Evolutionary conservation across 495 filamentous ascomycete genomes (phyloP), one percentile per base, ranked within the genome.

Genomic region (Sordaria brevicollis): DNA sequence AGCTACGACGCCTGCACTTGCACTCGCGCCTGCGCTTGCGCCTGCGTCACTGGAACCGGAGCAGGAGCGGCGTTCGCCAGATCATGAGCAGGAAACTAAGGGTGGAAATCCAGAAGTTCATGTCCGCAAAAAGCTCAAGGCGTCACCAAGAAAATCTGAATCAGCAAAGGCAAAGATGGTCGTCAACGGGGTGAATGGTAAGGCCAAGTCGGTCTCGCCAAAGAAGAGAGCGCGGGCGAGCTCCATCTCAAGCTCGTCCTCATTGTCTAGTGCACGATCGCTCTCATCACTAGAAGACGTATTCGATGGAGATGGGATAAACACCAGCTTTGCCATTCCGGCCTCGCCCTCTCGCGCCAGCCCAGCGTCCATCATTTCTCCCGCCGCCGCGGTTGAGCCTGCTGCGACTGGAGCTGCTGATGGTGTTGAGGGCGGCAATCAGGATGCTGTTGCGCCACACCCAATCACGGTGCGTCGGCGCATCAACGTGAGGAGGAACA

Each of bases 261-360:
- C 77, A 13, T 75, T 80, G 9, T 80, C 78, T 3, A 77, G 73
- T 66, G 78, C 75, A 34, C 72, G 71, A 41, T 80, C 78, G 6
- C 34, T 80, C 71, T 73, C 77, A 62, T 74, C 76, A 34, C 77
- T 77, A 1, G 76, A 65, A 3, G 68, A 35, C 33, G 68, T 70
- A 31, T 70, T 69, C 25, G 70, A 73, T 34, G 74, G 70, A 13
- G 67, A 69, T 7, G 68, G 71, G n/a, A 71, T 71, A 21, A 67
- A 21, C n/a, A 34, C 17, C 6, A 62, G 70, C 37, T 69, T 70
- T 68, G 72, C 69, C 34, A 69, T 69, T 43, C 69, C 71, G 49
- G 72, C 68, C 49, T 65, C 77, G 17, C 69, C 74, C 43, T 76
- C 76, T 66, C 75, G 71, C 71, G 62, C 73, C 35, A 73, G 74